phyloP scores from a whole-genome alignment of 352 stramenopile species.

The Globisporangium perplexum region DNA sequence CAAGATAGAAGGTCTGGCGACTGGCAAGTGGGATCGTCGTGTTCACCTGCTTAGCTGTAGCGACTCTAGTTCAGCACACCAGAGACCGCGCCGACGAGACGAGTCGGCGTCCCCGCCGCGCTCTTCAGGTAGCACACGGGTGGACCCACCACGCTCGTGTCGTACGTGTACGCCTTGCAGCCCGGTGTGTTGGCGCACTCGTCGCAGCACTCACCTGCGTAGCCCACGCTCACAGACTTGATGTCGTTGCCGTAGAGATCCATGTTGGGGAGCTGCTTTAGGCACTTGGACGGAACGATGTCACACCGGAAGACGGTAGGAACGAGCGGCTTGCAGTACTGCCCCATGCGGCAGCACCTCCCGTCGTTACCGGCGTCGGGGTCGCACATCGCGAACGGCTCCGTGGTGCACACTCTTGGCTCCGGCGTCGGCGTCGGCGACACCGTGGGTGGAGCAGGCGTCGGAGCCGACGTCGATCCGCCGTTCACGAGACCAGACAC shows the following conservation, averaged over 20 bases:
- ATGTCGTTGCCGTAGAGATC: conserved; percentile 45
- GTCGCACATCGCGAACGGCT: neutral
- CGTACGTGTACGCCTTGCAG: conserved; percentile 43
- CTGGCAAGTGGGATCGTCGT: too few relatives aligned
- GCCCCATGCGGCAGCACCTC: conserved; percentile 22
- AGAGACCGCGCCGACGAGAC: neutral
- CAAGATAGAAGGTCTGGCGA: too few relatives aligned
- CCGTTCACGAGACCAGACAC: neutral
- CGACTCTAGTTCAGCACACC: neutral
- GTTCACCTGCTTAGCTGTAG: too few relatives aligned
- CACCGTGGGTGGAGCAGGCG: too few relatives aligned
- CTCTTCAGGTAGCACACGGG: conserved; percentile 54
- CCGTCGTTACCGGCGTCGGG: too few relatives aligned
- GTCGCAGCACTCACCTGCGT: conserved; percentile 32
- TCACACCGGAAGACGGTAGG: conserved; percentile 16
- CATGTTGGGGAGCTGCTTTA: conserved; percentile 21
- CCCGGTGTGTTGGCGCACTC: conserved; percentile 24
- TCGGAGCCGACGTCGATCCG: neutral
- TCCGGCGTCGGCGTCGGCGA: neutral
- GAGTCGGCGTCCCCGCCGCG: neutral
- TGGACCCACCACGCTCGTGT: too few relatives aligned
- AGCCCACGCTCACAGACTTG: conserved; percentile 28
- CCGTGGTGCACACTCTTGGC: neutral
- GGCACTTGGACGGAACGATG: conserved; percentile 20
- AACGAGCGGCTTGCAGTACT: conserved; percentile 32